A percentile compares a stretch with the other conserved stretches of the same genome.
Conservation (phyloP, 2,329 filamentous ascomycete genomes). For the Pyricularia sp. region DNA sequence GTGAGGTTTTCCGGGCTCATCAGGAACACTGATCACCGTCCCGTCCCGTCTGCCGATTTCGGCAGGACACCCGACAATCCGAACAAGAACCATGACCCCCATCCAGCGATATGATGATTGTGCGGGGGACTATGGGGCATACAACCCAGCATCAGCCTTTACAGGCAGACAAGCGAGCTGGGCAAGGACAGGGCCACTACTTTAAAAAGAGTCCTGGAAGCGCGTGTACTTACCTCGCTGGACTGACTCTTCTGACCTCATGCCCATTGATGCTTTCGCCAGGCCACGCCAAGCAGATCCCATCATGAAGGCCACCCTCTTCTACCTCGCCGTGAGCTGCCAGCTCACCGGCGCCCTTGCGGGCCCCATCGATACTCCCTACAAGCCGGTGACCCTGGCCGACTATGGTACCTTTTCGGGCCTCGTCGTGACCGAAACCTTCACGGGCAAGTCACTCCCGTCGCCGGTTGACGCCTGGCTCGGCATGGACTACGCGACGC, state of each 20-base stretch:
- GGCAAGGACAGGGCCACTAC: background rate
- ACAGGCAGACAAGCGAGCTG: background rate
- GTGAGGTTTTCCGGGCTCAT: background rate
- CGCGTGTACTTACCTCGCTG: background rate
- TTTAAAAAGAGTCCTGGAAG: background rate
- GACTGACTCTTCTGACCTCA: background rate
- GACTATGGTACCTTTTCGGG: constrained; percentile 1
- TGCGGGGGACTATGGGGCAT: background rate
- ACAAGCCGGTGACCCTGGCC: background rate
- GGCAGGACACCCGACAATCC: background rate
- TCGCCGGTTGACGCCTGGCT: constrained; percentile 5
- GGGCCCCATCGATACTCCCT: background rate
- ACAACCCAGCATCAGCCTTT: background rate
- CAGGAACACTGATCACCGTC: background rate
- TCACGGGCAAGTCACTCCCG: background rate
- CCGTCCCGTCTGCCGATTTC: background rate
- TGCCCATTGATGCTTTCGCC: background rate
- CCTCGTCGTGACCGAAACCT: background rate
- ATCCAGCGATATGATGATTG: background rate
- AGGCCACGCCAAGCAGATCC: background rate
- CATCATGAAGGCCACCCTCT: background rate
- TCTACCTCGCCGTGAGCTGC: background rate
- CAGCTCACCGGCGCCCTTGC: background rate
- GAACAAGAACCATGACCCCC: background rate
- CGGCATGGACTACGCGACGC: constrained; percentile 4